These are phyloP conservation scores for Colletotrichum incanum DNA, from an alignment of 2,329 filamentous ascomycete species.

Conservation along the genomic window DNA sequence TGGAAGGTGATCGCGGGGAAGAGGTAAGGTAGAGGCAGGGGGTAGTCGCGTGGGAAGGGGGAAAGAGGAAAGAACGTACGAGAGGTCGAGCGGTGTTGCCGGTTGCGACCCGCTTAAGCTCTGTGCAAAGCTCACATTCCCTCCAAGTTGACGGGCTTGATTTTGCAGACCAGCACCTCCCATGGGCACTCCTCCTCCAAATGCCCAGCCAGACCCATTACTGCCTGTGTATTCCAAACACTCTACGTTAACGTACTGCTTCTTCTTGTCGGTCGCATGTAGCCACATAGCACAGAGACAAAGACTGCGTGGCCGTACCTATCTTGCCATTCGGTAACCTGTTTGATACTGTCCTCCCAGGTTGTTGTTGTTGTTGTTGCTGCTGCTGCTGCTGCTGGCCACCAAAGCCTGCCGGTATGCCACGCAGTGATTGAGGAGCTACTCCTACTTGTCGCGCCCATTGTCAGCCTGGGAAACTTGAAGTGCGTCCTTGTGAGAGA, in stretches of 20 bases:
- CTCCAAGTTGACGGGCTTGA: constrained; percentile 68
- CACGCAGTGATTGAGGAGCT: constrained; percentile 74
- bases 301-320: constrained; percentile 60
- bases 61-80: constrained; percentile 66
- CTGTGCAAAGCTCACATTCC: constrained; percentile 77
- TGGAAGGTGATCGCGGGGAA: neutral
- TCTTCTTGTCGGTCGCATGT: constrained; percentile 29
- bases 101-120: constrained; percentile 76
- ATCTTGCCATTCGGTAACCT: constrained; percentile 77
- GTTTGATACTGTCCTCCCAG: constrained; percentile 68
- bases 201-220: constrained; percentile 73
- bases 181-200: constrained; percentile 75
- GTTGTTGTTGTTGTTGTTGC: constrained; percentile 57
- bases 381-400: constrained; percentile 72
- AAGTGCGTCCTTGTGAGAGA: constrained; percentile 7
- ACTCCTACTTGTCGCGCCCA: constrained; percentile 60
- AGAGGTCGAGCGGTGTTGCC: constrained; percentile 74
- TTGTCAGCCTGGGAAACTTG: constrained; percentile 51
- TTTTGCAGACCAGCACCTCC: constrained; percentile 69
- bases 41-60: constrained; percentile 11
- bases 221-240: constrained; percentile 56
- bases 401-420: constrained; percentile 73
- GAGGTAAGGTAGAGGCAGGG: constrained; percentile 1
- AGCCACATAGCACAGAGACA: constrained; percentile 7
- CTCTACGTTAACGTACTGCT: constrained; percentile 46